A percentile compares a stretch with the other conserved stretches of the same genome.
Conservation (phyloP, 345 rosid species). For the Acer campestre region DNA sequence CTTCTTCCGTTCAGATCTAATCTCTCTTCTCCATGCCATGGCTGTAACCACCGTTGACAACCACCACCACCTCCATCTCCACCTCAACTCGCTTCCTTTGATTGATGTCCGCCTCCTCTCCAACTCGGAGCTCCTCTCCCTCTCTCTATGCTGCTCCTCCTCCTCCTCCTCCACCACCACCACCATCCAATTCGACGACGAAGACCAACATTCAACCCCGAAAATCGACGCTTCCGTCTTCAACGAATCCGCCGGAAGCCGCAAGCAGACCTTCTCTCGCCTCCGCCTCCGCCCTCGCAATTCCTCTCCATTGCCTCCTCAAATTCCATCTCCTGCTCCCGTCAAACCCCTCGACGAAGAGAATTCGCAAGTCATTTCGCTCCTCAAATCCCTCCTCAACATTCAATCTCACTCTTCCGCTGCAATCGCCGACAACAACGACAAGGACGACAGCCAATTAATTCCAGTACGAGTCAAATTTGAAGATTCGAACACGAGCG, state of each 20-base stretch:
- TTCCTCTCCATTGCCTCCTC: constrained; percentile 24
- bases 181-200: constrained; percentile 39
- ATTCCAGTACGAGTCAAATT: constrained; percentile 42
- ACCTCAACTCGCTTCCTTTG: constrained; percentile 50
- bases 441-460: constrained; percentile 22
- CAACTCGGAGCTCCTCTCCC: constrained; percentile 56
- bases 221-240: constrained; percentile 88
- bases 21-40: constrained; percentile 33
- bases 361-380: constrained; percentile 42
- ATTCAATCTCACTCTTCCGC: constrained; percentile 32
- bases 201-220: constrained; percentile 53
- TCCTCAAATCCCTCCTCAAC: constrained; percentile 63
- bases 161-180: constrained; percentile 25
- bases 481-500: constrained; percentile 21
- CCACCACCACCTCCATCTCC: constrained; percentile 24
- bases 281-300: constrained; percentile 77
- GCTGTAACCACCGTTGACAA: constrained; percentile 38
- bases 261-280: constrained; percentile 88
- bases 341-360: constrained; percentile 51
- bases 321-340: constrained; percentile 18
- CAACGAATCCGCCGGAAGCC: constrained; percentile 96
- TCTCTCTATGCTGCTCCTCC: constrained; percentile 43
- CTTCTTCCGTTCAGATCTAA: not conserved
- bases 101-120: constrained; percentile 68
- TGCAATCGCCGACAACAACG: constrained; percentile 22